phyloP scores from a whole-genome alignment of 2,329 filamentous ascomycete species.

The Colletotrichum sp. region DNA sequence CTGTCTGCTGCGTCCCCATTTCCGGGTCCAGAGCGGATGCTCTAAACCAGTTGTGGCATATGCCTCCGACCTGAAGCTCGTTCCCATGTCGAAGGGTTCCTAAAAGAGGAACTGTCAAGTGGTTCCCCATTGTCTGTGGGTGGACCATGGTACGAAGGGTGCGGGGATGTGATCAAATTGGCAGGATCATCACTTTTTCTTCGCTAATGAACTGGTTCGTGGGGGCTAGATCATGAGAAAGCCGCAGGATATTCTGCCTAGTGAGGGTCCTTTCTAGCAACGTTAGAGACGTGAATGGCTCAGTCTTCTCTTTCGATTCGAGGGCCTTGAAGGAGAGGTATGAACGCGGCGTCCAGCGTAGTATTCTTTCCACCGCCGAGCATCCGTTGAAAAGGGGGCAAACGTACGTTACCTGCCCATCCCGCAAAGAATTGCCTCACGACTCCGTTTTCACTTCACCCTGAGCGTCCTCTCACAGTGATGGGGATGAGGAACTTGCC shows the following conservation, averaged over 20 bases:
- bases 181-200: not conserved
- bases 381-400: not conserved
- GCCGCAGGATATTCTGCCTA: not conserved
- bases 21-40: not conserved
- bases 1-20: not conserved
- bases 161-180: not conserved
- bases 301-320: not conserved
- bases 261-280: not conserved
- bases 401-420: not conserved
- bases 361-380: not conserved
- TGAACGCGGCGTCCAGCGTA: not conserved
- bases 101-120: not conserved
- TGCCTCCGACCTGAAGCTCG: not conserved
- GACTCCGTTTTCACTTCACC: not conserved
- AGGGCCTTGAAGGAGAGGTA: not conserved
- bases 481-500: not conserved
- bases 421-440: not conserved
- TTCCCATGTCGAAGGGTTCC: not conserved
- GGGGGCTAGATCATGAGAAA: not conserved
- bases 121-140: not conserved
- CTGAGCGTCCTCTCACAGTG: not conserved
- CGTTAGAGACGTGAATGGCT: not conserved
- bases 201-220: not conserved
- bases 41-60: not conserved
- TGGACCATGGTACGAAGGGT: not conserved